Evolutionary conservation across 176 grass and related monocot species (phyloP).

Genomic region (Hyparrhenia diplandra): DNA sequence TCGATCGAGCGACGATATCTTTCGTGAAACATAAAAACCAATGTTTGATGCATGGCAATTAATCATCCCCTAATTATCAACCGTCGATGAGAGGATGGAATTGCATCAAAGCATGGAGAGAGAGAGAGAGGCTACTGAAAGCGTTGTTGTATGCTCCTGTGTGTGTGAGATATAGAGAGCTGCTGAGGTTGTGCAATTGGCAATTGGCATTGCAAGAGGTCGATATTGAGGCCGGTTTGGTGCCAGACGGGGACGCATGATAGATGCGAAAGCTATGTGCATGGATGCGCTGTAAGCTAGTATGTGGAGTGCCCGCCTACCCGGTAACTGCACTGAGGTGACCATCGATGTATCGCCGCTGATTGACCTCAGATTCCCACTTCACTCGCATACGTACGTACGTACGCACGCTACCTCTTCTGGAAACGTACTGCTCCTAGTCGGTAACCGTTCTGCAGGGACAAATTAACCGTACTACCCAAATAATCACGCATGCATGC

Average conservation of each 20-base stretch:
- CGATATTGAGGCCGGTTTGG: background rate
- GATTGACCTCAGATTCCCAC: background rate
- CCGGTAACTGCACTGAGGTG: background rate
- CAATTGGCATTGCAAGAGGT: background rate
- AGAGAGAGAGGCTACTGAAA: background rate
- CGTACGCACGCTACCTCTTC: background rate
- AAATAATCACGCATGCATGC: background rate
- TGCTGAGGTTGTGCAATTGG: background rate
- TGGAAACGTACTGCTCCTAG: background rate
- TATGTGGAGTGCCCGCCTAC: too few relatives aligned
- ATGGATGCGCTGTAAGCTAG: background rate
- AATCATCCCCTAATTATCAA: background rate
- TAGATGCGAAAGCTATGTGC: background rate
- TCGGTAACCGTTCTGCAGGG: background rate
- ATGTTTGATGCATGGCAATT: background rate
- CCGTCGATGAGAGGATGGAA: background rate
- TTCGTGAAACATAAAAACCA: background rate
- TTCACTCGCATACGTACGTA: background rate
- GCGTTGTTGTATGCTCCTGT: background rate
- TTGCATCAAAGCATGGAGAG: background rate
- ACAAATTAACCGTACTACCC: background rate
- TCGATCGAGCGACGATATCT: background rate
- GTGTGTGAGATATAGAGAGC: background rate
- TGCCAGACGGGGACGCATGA: conserved; percentile 12
- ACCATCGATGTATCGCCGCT: background rate